Conservation (phyloP, 2,329 filamentous ascomycete species). For the Mollisia scopiformis region DNA sequence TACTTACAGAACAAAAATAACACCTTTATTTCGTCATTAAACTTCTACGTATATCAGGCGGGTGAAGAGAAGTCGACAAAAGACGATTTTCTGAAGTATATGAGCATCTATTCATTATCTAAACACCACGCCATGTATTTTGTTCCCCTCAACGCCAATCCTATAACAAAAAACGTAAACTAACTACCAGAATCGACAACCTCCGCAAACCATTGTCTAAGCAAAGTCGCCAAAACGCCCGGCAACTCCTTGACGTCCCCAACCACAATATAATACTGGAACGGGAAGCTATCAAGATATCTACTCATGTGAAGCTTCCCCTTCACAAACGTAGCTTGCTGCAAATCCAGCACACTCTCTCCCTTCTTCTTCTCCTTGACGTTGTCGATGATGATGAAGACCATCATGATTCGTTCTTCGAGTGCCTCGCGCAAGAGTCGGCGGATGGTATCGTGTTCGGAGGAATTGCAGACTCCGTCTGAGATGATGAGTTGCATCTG, state of each 20-base stretch:
- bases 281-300: constrained; percentile 95
- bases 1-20: too few relatives aligned
- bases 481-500: constrained; percentile 92
- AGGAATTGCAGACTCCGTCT: constrained; percentile 85
- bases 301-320: constrained; percentile 79
- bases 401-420: constrained; percentile 95
- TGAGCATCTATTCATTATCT: not conserved
- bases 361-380: constrained; percentile 52
- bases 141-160: not conserved
- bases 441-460: constrained; percentile 80
- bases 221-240: constrained; percentile 79
- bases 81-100: not conserved
- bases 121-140: not conserved
- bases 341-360: constrained; percentile 82
- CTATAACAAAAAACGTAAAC: not conserved
- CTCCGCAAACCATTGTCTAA: constrained; percentile 95
- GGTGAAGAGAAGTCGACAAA: too few relatives aligned
- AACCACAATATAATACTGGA: constrained; percentile 95
- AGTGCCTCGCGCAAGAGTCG: constrained; percentile 83
- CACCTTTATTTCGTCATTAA: too few relatives aligned
- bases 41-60: too few relatives aligned
- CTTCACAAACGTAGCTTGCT: constrained; percentile 78
- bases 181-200: constrained; percentile 42
- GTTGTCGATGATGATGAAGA: constrained; percentile 94
- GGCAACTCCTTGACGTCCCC: constrained; percentile 90